These are phyloP conservation scores for Penicillium corylophilum DNA, from an alignment of 2,329 filamentous ascomycete genomes.

Conservation along the genomic window DNA sequence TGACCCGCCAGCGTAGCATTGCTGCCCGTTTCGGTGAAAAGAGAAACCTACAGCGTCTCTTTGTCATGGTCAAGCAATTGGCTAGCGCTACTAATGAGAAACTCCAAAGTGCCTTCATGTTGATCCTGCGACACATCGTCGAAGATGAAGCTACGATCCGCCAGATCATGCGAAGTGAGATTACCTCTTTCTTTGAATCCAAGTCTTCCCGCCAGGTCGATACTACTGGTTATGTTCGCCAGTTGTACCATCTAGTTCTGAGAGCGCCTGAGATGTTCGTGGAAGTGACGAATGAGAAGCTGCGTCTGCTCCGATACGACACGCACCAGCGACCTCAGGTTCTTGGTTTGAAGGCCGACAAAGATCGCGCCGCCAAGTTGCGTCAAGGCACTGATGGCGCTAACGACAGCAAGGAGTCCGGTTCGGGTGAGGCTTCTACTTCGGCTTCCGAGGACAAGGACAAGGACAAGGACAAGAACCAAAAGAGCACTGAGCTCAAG, in stretches of 20 bases:
- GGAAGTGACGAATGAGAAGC: slow-evolving; percentile 78
- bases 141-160: slow-evolving; percentile 90
- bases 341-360: slow-evolving; percentile 53
- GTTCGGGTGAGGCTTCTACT: slow-evolving; percentile 20
- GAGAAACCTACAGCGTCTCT: slow-evolving; percentile 82
- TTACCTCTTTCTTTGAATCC: slow-evolving; percentile 71
- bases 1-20: slow-evolving; percentile 75
- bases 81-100: slow-evolving; percentile 74
- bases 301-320: slow-evolving; percentile 69
- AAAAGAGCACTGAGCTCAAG: slow-evolving; percentile 70
- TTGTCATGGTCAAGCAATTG: slow-evolving; percentile 93
- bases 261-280: slow-evolving; percentile 84
- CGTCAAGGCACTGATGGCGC: slow-evolving; percentile 24
- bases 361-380: slow-evolving; percentile 27
- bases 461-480: slow-evolving; percentile 32
- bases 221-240: slow-evolving; percentile 69
- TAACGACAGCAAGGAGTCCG: slow-evolving; percentile 33
- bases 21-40: slow-evolving; percentile 79
- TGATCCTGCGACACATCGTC: slow-evolving; percentile 85
- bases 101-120: slow-evolving; percentile 73
- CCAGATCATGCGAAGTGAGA: slow-evolving; percentile 89
- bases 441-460: slow-evolving; percentile 19
- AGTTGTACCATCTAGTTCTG: slow-evolving; percentile 75
- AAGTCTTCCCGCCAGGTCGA: slow-evolving; percentile 62
- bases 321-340: slow-evolving; percentile 53